phyloP scores from a whole-genome alignment of 1,284 basidiomycete genomes.

The Ceraceosorus guamensis region DNA sequence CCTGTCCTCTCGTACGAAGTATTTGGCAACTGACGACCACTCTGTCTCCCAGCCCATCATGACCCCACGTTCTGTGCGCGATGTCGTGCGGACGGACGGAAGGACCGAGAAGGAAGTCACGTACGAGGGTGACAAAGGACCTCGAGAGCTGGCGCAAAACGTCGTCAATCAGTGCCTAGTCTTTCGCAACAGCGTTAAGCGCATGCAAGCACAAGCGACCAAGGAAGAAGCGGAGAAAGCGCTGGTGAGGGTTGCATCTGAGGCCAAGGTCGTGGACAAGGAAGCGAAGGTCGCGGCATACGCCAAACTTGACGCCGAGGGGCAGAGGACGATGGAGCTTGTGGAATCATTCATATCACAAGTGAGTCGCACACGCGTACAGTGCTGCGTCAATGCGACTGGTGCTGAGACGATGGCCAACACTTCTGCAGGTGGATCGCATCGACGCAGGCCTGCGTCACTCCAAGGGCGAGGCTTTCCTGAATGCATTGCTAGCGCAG shows the following conservation, averaged over 20 bases:
- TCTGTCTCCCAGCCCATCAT: conserved; percentile 7
- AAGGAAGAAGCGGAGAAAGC: too few species aligned
- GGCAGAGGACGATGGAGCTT: too few species aligned
- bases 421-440: neutral
- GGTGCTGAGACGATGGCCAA: too few species aligned
- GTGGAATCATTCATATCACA: too few species aligned
- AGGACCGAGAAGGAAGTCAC: conserved; percentile 53
- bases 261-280: too few species aligned
- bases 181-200: neutral
- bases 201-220: too few species aligned
- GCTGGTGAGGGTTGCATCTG: too few species aligned
- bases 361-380: too few species aligned
- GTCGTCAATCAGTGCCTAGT: conserved; percentile 63
- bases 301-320: too few species aligned
- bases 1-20: too few species aligned
- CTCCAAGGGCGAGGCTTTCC: conserved; percentile 54
- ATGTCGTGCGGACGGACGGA: conserved; percentile 52
- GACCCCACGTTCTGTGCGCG: neutral
- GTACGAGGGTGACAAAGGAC: conserved; percentile 79
- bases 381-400: too few species aligned
- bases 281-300: too few species aligned
- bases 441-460: conserved; percentile 47
- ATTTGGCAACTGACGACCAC: neutral
- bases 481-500: conserved; percentile 57
- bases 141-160: conserved; percentile 77